A percentile compares a stretch with the other conserved stretches of the same genome.
phyloP scores from a whole-genome alignment of 2,329 filamentous ascomycete genomes.

The Microcera coccophila region DNA sequence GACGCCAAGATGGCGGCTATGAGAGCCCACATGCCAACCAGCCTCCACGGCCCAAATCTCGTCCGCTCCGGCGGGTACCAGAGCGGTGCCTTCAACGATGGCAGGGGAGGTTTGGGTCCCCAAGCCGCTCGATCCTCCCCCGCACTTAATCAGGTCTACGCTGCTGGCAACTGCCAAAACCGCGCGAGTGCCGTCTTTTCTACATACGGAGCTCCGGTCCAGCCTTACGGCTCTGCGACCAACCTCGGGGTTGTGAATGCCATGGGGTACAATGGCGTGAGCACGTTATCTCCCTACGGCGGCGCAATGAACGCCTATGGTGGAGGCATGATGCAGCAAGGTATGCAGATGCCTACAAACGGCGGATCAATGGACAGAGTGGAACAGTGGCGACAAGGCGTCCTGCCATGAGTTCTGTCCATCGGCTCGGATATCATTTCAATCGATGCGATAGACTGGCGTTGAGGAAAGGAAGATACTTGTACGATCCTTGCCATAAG shows the following conservation, averaged over 20 bases:
- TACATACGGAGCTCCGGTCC: constrained; percentile 27
- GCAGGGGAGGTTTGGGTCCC: constrained; percentile 37
- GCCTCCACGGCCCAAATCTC: constrained; percentile 30
- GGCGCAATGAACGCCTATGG: constrained; percentile 28
- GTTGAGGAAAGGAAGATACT: not conserved
- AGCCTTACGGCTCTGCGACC: constrained; percentile 21
- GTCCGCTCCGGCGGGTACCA: constrained; percentile 44
- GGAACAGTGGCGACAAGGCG: constrained; percentile 42
- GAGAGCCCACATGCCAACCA: constrained; percentile 47
- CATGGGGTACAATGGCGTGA: constrained; percentile 19
- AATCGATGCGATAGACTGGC: not conserved
- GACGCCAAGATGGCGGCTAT: constrained; percentile 48
- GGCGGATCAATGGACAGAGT: constrained; percentile 33
- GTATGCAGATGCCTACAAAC: constrained; percentile 28
- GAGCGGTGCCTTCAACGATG: constrained; percentile 54
- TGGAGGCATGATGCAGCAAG: constrained; percentile 26
- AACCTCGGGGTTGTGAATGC: constrained; percentile 14
- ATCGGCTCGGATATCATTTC: too few relatives aligned
- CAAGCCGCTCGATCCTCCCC: constrained; percentile 27
- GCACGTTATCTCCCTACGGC: constrained; percentile 19
- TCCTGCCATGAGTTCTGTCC: constrained; percentile 29
- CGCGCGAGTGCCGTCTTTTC: constrained; percentile 32
- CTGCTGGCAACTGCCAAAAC: constrained; percentile 21
- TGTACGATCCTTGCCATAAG: constrained; percentile 11
- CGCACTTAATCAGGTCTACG: constrained; percentile 26